Evolutionary conservation across 805 yeast species (phyloP).

Genomic region (Metschnikowia koreensis): DNA sequence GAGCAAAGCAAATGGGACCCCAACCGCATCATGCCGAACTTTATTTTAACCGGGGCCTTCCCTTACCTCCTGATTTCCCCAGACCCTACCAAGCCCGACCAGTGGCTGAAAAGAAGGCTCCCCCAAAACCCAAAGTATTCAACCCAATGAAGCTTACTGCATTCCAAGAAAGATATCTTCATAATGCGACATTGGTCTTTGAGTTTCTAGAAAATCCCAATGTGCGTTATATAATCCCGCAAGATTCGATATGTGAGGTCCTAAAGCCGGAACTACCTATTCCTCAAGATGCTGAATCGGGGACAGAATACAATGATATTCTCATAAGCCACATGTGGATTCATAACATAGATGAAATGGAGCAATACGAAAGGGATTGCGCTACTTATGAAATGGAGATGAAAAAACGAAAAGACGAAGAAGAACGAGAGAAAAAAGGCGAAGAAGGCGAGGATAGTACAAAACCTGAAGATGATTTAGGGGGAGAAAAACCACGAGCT

Average conservation of each 20-base stretch:
- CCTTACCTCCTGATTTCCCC: slow-evolving; percentile 21
- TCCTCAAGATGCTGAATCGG: slow-evolving; percentile 22
- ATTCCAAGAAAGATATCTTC: slow-evolving; percentile 68
- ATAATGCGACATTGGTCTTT: slow-evolving; percentile 72
- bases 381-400: slow-evolving; percentile 28
- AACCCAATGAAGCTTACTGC: slow-evolving; percentile 66
- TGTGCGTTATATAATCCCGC: slow-evolving; percentile 73
- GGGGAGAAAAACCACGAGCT: slow-evolving; percentile 10
- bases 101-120: slow-evolving; percentile 18
- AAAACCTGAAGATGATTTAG: slow-evolving; percentile 6
- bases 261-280: slow-evolving; percentile 23
- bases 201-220: slow-evolving; percentile 82
- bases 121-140: slow-evolving; percentile 16
- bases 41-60: slow-evolving; percentile 19
- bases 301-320: slow-evolving; percentile 33
- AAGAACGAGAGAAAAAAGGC: slow-evolving; percentile 21
- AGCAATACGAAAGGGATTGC: slow-evolving; percentile 40
- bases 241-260: slow-evolving; percentile 70
- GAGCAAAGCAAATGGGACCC: slow-evolving; percentile 75
- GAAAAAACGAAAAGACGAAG: slow-evolving; percentile 28
- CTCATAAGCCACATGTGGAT: slow-evolving; percentile 49
- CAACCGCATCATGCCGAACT: slow-evolving; percentile 41
- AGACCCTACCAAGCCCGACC: slow-evolving; percentile 14
- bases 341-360: slow-evolving; percentile 50
- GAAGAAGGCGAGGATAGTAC: slow-evolving; percentile 17